A percentile compares a stretch with the other conserved stretches of the same genome.
Conservation (phyloP, 2,329 filamentous ascomycete genomes). For the Tolypocladium paradoxum region DNA sequence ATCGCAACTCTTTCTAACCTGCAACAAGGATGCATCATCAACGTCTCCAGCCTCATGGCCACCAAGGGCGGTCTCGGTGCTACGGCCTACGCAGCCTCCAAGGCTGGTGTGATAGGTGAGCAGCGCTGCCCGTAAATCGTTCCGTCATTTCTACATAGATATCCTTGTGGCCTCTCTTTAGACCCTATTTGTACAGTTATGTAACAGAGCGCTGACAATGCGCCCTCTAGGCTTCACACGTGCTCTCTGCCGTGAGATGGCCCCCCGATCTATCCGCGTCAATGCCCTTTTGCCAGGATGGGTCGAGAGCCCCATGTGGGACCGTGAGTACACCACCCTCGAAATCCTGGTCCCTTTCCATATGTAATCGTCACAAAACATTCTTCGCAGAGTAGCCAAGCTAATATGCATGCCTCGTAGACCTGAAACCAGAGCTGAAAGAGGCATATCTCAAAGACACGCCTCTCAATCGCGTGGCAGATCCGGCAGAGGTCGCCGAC, state of each 20-base stretch:
- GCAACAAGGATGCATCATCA: constrained; percentile 59
- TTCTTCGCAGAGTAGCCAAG: constrained; percentile 6
- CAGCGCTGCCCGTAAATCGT: constrained; percentile 4
- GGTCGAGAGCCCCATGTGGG: constrained; percentile 71
- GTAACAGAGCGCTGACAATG: constrained; percentile 1
- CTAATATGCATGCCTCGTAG: constrained; percentile 30
- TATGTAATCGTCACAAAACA: not conserved
- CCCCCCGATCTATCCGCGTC: constrained; percentile 53
- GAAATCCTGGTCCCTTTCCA: not conserved
- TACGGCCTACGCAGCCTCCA: constrained; percentile 66
- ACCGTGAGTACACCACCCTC: constrained; percentile 38
- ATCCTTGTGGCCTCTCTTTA: not conserved
- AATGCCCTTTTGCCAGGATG: constrained; percentile 80
- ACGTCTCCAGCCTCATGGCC: constrained; percentile 68
- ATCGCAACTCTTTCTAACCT: not conserved
- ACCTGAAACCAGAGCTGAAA: constrained; percentile 26
- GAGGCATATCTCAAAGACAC: constrained; percentile 38
- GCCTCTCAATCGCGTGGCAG: constrained; percentile 56
- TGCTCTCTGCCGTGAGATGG: constrained; percentile 53
- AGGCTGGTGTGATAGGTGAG: constrained; percentile 65
- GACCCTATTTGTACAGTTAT: constrained; percentile 7
- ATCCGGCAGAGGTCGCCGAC: constrained; percentile 64
- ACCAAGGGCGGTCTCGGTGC: constrained; percentile 58
- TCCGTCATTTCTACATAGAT: constrained; percentile 3
- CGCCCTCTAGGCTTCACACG: constrained; percentile 50